Evolutionary conservation across 2,329 filamentous ascomycete species (phyloP).

Genomic region (Scopulariopsis brevicaulis): DNA sequence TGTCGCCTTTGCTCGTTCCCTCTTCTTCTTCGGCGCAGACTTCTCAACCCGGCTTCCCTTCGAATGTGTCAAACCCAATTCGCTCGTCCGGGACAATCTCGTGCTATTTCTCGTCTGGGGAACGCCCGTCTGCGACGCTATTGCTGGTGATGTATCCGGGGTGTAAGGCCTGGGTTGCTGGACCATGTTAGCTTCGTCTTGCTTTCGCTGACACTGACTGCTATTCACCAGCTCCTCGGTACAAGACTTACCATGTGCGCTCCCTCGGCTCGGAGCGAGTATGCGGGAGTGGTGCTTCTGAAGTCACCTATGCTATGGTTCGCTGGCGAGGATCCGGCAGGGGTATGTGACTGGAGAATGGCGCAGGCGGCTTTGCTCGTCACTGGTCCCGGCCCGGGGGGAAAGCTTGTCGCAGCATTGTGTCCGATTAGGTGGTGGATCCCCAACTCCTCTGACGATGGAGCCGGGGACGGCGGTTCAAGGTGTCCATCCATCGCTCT

Average conservation of each 20-base stretch:
- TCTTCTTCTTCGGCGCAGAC: slow-evolving; percentile 12
- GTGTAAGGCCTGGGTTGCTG: slow-evolving; percentile 25
- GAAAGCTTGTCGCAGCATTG: not conserved
- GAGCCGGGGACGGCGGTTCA: not conserved
- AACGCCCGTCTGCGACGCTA: slow-evolving; percentile 18
- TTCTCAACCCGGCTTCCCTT: slow-evolving; percentile 6
- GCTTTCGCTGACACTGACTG: not conserved
- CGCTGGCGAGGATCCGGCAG: not conserved
- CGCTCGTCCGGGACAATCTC: slow-evolving; percentile 9
- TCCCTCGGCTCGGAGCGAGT: not conserved
- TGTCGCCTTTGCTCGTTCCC: slow-evolving; percentile 22
- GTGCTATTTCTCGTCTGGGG: slow-evolving; percentile 11
- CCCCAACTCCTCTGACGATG: not conserved
- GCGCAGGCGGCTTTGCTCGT: not conserved
- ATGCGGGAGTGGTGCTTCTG: not conserved
- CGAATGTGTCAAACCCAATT: not conserved
- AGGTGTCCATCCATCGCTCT: not conserved
- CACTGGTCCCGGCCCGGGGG: not conserved
- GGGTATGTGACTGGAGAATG: not conserved
- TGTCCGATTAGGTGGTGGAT: not conserved
- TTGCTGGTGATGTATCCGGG: slow-evolving; percentile 39
- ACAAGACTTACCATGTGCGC: not conserved
- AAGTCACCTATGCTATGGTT: not conserved
- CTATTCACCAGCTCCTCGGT: not conserved
- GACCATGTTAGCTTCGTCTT: not conserved